phyloP scores from a whole-genome alignment of 495 filamentous ascomycete genomes.

The Neurospora sp. region DNA sequence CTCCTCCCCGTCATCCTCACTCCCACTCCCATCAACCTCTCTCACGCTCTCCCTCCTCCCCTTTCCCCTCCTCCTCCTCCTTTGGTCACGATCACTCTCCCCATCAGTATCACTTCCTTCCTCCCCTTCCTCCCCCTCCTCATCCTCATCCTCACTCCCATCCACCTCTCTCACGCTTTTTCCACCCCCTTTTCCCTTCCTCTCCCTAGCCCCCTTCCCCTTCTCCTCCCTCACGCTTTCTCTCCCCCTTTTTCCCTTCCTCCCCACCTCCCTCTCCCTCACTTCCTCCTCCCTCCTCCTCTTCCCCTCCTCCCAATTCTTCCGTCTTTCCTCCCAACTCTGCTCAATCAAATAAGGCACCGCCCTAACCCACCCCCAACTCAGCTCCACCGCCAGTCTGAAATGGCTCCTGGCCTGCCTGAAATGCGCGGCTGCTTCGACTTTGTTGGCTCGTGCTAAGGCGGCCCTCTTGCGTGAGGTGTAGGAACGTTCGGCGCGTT shows the following conservation, averaged over 20 bases:
- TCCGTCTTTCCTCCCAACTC: slow-evolving; percentile 6
- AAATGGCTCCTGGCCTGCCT: slow-evolving; percentile 15
- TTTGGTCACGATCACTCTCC: not conserved
- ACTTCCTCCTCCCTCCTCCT: slow-evolving; percentile 3
- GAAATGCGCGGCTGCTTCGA: slow-evolving; percentile 20
- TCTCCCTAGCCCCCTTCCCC: slow-evolving; percentile 8
- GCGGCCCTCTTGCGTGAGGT: slow-evolving; percentile 17
- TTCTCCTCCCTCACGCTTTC: not conserved
- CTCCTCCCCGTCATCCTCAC: not conserved
- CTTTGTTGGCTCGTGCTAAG: slow-evolving; percentile 14
- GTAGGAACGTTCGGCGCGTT: slow-evolving; percentile 21
- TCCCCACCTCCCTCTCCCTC: slow-evolving; percentile 8
- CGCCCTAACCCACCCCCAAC: slow-evolving; percentile 5
- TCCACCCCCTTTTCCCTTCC: not conserved
- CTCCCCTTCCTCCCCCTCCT: not conserved
- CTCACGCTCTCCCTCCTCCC: not conserved
- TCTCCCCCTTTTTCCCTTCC: not conserved
- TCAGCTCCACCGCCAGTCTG: slow-evolving; percentile 8
- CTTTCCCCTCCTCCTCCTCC: not conserved
- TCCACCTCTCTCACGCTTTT: not conserved
- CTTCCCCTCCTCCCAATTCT: slow-evolving; percentile 1
- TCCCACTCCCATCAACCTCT: not conserved
- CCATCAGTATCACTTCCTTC: not conserved
- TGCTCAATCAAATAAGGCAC: slow-evolving; percentile 13
- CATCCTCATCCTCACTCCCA: not conserved